phyloP scores from a whole-genome alignment of 2,329 filamentous ascomycete species.

The Pseudogymnoascus sp. region DNA sequence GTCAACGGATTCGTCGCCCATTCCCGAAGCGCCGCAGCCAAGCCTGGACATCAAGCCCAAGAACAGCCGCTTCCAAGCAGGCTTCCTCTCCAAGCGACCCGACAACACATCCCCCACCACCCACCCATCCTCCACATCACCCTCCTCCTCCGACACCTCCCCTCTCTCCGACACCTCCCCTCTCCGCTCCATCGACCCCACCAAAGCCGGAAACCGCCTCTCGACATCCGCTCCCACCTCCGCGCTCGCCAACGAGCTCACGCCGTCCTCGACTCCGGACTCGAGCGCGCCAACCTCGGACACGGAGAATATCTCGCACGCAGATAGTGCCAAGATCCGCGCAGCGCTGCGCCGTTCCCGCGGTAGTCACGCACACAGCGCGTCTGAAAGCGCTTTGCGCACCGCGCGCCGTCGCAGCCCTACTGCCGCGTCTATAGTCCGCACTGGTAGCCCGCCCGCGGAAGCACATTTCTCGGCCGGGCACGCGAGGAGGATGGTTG shows the following conservation, averaged over 20 bases:
- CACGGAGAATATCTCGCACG: slow-evolving; percentile 23
- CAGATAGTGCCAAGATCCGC: slow-evolving; percentile 25
- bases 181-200: slow-evolving; percentile 43
- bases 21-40: slow-evolving; percentile 47
- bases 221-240: slow-evolving; percentile 28
- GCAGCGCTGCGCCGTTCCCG: slow-evolving; percentile 25
- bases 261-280: neutral
- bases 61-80: slow-evolving; percentile 75
- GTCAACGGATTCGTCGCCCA: slow-evolving; percentile 42
- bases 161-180: slow-evolving; percentile 49
- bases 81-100: slow-evolving; percentile 65
- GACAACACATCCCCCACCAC: slow-evolving; percentile 52
- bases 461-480: slow-evolving; percentile 56
- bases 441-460: slow-evolving; percentile 44
- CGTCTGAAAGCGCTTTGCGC: slow-evolving; percentile 18
- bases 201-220: slow-evolving; percentile 39
- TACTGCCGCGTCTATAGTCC: slow-evolving; percentile 40
- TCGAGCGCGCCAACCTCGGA: slow-evolving; percentile 18
- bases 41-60: slow-evolving; percentile 56
- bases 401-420: slow-evolving; percentile 26
- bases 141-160: slow-evolving; percentile 46
- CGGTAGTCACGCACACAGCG: slow-evolving; percentile 17
- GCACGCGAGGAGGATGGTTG: slow-evolving; percentile 59
- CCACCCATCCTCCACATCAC: slow-evolving; percentile 48
- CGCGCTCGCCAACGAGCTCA: slow-evolving; percentile 24